Base-by-base conservation (phyloP, 257 asterid genomes). In the Petrea volubilis region DNA sequence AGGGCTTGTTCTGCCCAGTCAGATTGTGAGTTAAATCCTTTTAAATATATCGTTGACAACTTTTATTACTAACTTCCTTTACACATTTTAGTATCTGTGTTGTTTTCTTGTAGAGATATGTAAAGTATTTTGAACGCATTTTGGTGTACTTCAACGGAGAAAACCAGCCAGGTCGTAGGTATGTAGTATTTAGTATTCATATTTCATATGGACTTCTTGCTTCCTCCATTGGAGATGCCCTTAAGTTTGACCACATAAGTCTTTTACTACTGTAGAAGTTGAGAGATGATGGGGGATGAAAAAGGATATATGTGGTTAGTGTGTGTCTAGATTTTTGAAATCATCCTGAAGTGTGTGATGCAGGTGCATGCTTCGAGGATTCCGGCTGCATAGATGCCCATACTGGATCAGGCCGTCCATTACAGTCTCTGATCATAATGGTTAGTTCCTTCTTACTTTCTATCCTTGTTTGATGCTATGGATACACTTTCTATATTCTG, bases 131-230 rank as follows among this genome's bases (percentile, higher is more conserved):
- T 25, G 99, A 95, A 80, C 98, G 97, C 51, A 72, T 79, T 74
- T 68, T 90, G 80, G 81, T 85, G 65, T 87, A 92, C 86, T 92
- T 90, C 91, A 92, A 91, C 64, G 99, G 99, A 74, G 98, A 91
- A 86, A 85, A 88, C 84, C 99, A 87, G 85, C 95, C 99, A 17
- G 98, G 94, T 15, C 99, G 97, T 69, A 90, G 99, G 99, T 95
- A 79, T 57, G 73, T 60, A 8, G 60, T 52, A n/a, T 51, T 53
- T 49, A 21, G 21, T 18, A 43, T 64, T 59, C 58, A 10, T 75
- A 68, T 25, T 43, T 33, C 4, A 2, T 43, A n/a, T 34, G n/a
- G 50, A 46, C 20, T 33, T 57, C 41, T 44, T 23, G 68, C 15
- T 70, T 71, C 71, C 12, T 36, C 60, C 77, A 57, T 51, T 63